Evolutionary conservation across 768 basidiomycete genomes (phyloP).

Genomic region (Termitomyces sp.): DNA sequence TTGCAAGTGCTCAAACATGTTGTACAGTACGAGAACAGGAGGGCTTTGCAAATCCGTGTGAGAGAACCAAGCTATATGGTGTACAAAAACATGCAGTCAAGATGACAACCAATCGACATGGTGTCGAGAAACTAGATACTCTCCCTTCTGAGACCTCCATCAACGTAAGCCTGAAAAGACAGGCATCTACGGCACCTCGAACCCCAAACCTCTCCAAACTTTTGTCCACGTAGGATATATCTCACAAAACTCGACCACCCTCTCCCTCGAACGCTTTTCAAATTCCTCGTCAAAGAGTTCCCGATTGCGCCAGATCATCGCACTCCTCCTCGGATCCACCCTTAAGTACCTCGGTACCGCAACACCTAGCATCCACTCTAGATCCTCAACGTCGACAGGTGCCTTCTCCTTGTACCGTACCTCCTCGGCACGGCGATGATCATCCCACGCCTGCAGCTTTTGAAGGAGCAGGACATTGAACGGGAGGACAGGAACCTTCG

Average conservation of each 20-base stretch:
- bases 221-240: conserved; percentile 6
- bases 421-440: conserved; percentile 15
- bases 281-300: conserved; percentile 16
- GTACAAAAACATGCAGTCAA: background rate
- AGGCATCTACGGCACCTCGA: conserved; percentile 2
- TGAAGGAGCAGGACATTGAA: conserved; percentile 18
- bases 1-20: no score
- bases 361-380: conserved; percentile 10
- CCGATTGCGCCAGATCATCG: conserved; percentile 7
- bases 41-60: no score
- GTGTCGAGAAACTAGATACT: background rate
- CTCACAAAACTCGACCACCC: conserved; percentile 16
- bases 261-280: conserved; percentile 10
- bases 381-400: conserved; percentile 16
- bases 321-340: background rate
- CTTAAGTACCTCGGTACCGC: conserved; percentile 1
- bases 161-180: background rate
- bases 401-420: conserved; percentile 14
- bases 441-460: conserved; percentile 22
- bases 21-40: no score
- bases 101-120: background rate
- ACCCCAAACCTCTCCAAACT: conserved; percentile 12
- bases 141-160: background rate
- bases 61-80: no score
- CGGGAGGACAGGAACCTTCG: conserved; percentile 15